These are phyloP conservation scores for Rubus idaeus DNA, from an alignment of 306 rosid genomes.

Conservation along the genomic window DNA sequence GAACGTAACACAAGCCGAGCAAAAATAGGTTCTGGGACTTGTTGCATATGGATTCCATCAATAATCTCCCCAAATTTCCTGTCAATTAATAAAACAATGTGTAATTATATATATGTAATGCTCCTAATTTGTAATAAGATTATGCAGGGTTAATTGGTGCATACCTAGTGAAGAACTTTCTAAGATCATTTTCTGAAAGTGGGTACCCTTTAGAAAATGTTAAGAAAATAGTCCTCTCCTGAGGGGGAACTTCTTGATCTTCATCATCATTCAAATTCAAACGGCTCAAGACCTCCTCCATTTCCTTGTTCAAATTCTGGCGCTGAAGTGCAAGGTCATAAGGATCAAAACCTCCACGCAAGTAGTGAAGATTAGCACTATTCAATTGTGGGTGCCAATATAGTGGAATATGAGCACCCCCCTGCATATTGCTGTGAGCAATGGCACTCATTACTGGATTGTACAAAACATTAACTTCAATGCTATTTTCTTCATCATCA, in stretches of 20 bases:
- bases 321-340: background rate
- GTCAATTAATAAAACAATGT: background rate
- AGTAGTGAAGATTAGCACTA: background rate
- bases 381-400: background rate
- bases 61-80: constrained; percentile 53
- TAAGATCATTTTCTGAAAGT: constrained; percentile 41
- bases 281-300: constrained; percentile 24
- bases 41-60: constrained; percentile 52
- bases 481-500: no score
- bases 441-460: no score
- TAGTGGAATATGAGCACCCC: background rate
- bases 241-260: constrained; percentile 7
- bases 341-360: background rate
- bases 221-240: constrained; percentile 58
- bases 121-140: background rate
- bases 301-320: constrained; percentile 11
- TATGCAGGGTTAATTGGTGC: background rate
- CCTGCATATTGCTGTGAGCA: background rate
- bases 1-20: constrained; percentile 52
- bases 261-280: constrained; percentile 9
- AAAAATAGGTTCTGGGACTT: constrained; percentile 43
- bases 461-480: no score
- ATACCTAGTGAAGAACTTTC: constrained; percentile 47
- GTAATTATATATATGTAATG: background rate
- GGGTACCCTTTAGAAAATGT: constrained; percentile 71